These are phyloP conservation scores for Saccharomycopsis lassenensis DNA, from an alignment of 805 yeast species.

Conservation along the genomic window DNA sequence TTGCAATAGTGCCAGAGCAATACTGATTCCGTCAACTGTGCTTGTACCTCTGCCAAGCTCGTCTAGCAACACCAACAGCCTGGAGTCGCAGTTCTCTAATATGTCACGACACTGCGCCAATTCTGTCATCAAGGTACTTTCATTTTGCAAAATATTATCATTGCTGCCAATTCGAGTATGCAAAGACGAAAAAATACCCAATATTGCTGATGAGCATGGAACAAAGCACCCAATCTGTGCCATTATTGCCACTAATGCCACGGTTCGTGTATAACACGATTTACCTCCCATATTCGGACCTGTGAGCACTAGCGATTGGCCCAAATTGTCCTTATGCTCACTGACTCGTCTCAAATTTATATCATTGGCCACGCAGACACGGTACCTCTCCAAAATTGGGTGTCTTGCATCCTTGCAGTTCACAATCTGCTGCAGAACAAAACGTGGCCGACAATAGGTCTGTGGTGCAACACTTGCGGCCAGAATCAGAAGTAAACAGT, in stretches of 20 bases:
- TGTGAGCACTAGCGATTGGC: slow-evolving; percentile 55
- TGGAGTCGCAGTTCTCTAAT: slow-evolving; percentile 35
- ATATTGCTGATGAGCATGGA: slow-evolving; percentile 49
- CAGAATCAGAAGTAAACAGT: slow-evolving; percentile 57
- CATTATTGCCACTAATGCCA: slow-evolving; percentile 61
- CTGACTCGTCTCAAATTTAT: slow-evolving; percentile 32
- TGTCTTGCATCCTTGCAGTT: slow-evolving; percentile 49
- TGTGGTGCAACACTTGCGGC: slow-evolving; percentile 40
- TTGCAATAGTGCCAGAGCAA: slow-evolving; percentile 62
- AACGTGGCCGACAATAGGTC: slow-evolving; percentile 38
- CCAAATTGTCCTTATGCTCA: slow-evolving; percentile 26
- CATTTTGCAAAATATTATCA: slow-evolving; percentile 63
- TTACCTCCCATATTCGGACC: slow-evolving; percentile 92
- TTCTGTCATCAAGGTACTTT: slow-evolving; percentile 78
- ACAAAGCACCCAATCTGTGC: slow-evolving; percentile 70
- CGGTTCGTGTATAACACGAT: slow-evolving; percentile 62
- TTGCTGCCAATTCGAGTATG: slow-evolving; percentile 69
- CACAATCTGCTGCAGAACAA: slow-evolving; percentile 37
- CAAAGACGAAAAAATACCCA: slow-evolving; percentile 58
- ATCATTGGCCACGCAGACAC: slow-evolving; percentile 70
- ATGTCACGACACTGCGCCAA: slow-evolving; percentile 56
- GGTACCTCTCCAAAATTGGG: slow-evolving; percentile 53
- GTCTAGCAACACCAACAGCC: slow-evolving; percentile 56
- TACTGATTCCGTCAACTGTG: slow-evolving; percentile 69
- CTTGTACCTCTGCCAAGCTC: slow-evolving; percentile 69